Conservation (phyloP, 78 protist species). For the Planoprotostelium fungivorum region DNA sequence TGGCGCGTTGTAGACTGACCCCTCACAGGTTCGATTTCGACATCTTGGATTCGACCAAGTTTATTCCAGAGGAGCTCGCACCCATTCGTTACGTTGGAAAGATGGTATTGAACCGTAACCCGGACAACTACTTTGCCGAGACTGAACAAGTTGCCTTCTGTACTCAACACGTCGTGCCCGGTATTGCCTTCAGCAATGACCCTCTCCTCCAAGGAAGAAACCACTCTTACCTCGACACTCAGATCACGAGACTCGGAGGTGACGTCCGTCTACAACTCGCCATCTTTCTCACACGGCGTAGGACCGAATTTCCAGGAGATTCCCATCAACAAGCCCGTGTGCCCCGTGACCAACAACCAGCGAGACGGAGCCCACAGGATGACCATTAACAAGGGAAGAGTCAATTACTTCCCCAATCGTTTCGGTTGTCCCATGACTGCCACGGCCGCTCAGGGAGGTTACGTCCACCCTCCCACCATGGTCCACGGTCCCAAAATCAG, state of each 20-base stretch:
- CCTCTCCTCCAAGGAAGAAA: constrained; percentile 36
- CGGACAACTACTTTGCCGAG: constrained; percentile 68
- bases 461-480: constrained; percentile 4
- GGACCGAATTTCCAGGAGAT: constrained; percentile 55
- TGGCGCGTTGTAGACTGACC: no score
- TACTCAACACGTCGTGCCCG: constrained; percentile 42
- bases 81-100: constrained; percentile 43
- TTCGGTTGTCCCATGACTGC: constrained; percentile 5
- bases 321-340: constrained; percentile 34
- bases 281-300: constrained; percentile 5
- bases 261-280: neutral
- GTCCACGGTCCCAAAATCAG: constrained; percentile 4
- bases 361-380: constrained; percentile 25
- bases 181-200: constrained; percentile 47
- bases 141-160: constrained; percentile 70
- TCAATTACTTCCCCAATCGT: constrained; percentile 19
- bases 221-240: constrained; percentile 55
- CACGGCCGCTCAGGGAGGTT: neutral
- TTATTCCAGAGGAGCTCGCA: constrained; percentile 30
- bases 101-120: constrained; percentile 57
- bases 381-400: constrained; percentile 11
- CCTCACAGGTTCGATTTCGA: constrained; percentile 37
- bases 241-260: constrained; percentile 22
- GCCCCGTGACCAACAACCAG: constrained; percentile 43
- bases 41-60: constrained; percentile 51